These are phyloP conservation scores for Jamesozyma jinghongensis DNA, from an alignment of 805 yeast species.

Conservation along the genomic window DNA sequence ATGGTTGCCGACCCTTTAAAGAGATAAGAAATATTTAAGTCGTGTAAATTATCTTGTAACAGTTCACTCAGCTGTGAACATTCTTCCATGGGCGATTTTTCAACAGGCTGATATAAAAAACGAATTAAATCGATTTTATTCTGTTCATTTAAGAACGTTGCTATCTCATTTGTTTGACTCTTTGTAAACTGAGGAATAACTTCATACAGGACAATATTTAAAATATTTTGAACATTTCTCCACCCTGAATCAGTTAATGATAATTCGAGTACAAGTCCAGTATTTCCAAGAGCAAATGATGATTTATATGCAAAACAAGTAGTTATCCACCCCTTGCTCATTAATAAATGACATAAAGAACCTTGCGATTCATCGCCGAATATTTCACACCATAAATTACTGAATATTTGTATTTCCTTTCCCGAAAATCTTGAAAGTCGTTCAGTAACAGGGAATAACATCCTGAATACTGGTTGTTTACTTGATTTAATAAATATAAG, in stretches of 20 bases:
- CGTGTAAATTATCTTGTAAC: conserved; percentile 32
- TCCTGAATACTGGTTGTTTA: conserved; percentile 33
- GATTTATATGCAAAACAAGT: conserved; percentile 38
- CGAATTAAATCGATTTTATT: conserved; percentile 39
- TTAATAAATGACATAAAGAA: conserved; percentile 39
- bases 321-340: conserved; percentile 29
- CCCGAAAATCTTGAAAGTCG: conserved; percentile 8
- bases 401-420: conserved; percentile 26
- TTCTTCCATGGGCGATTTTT: conserved; percentile 39
- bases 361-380: conserved; percentile 55
- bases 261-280: conserved; percentile 42
- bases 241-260: conserved; percentile 41
- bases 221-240: conserved; percentile 28
- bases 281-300: conserved; percentile 29
- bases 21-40: conserved; percentile 32
- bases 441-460: conserved; percentile 37
- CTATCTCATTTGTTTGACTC: conserved; percentile 23
- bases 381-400: conserved; percentile 44
- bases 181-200: conserved; percentile 13
- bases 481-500: conserved; percentile 34
- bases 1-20: conserved; percentile 34
- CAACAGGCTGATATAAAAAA: conserved; percentile 35
- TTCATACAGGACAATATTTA: conserved; percentile 28
- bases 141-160: conserved; percentile 39
- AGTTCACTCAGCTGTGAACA: conserved; percentile 33